Evolutionary conservation across 202 grass and related monocot genomes (phyloP).

Genomic region (Cymbopogon flexuosus): DNA sequence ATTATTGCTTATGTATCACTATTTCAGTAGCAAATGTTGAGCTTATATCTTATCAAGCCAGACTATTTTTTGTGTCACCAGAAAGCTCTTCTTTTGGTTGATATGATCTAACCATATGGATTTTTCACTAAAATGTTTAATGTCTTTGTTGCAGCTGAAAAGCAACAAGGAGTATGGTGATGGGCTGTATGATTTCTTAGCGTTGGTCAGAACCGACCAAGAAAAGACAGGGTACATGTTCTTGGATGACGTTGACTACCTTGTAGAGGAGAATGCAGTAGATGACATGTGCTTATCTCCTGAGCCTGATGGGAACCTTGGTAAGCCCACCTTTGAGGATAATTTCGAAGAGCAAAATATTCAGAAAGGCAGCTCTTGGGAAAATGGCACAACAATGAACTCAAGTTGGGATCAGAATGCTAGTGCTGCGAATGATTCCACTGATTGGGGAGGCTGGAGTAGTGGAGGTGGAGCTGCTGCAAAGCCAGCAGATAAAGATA

Average conservation of each 20-base stretch:
- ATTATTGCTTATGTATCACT: conserved; percentile 12
- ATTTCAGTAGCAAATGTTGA: neutral
- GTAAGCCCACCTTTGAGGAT: conserved; percentile 68
- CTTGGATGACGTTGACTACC: conserved; percentile 75
- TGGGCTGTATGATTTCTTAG: conserved; percentile 77
- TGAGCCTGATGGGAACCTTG: conserved; percentile 50
- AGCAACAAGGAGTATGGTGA: conserved; percentile 63
- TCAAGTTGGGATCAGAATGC: conserved; percentile 49
- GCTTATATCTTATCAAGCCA: conserved; percentile 5
- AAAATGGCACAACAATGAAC: conserved; percentile 24
- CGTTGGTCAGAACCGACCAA: conserved; percentile 63
- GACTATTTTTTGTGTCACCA: neutral
- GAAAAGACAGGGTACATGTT: conserved; percentile 47
- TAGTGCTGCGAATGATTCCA: conserved; percentile 36
- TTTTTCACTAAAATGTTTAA: neutral
- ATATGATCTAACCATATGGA: conserved; percentile 12
- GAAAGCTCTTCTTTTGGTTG: conserved; percentile 8
- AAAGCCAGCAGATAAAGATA: too few species aligned
- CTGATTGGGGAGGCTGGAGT: too few species aligned
- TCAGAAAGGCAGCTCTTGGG: conserved; percentile 35
- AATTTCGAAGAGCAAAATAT: conserved; percentile 45
- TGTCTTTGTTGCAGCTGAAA: conserved; percentile 52
- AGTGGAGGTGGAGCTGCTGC: too few species aligned
- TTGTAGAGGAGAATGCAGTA: conserved; percentile 48
- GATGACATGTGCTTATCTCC: conserved; percentile 71